Conservation (phyloP, 75 land plant species). For the Adiantum capillusveneris region DNA sequence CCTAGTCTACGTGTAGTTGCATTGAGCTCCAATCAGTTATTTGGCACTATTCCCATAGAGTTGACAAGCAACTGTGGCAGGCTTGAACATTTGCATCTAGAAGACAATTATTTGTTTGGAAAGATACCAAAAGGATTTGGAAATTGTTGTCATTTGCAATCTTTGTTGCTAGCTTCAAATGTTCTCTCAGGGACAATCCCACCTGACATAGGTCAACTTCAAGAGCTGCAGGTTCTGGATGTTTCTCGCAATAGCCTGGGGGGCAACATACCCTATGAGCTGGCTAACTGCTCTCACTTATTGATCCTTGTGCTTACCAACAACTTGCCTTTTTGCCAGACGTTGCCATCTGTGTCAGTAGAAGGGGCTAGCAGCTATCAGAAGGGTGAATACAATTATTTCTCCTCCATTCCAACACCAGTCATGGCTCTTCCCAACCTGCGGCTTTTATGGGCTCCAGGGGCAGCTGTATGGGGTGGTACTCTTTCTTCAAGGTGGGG, state of each 20-base stretch:
- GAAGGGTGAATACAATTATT: constrained; percentile 26
- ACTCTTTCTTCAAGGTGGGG: constrained; percentile 29
- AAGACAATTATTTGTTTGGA: constrained; percentile 40
- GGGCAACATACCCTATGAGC: constrained; percentile 33
- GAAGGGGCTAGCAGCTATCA: neutral
- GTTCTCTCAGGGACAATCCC: constrained; percentile 51
- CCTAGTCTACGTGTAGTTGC: constrained; percentile 29
- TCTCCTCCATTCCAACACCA: constrained; percentile 29
- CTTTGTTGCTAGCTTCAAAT: constrained; percentile 42
- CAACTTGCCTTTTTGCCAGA: neutral
- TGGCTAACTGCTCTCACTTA: constrained; percentile 36
- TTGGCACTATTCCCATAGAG: constrained; percentile 36
- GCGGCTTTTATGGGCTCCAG: constrained; percentile 36
- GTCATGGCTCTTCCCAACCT: constrained; percentile 32
- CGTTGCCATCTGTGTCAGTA: neutral
- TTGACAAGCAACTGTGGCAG: constrained; percentile 30
- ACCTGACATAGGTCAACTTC: constrained; percentile 38
- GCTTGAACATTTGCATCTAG: constrained; percentile 48
- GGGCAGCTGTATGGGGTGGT: constrained; percentile 24
- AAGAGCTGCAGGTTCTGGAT: constrained; percentile 45
- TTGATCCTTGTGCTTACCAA: constrained; percentile 23
- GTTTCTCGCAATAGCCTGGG: constrained; percentile 58
- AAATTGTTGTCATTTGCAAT: constrained; percentile 33
- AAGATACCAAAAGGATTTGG: constrained; percentile 40
- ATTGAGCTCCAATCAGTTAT: constrained; percentile 42